Conservation (phyloP, 495 filamentous ascomycete species). For the Ramalina intermedia region DNA sequence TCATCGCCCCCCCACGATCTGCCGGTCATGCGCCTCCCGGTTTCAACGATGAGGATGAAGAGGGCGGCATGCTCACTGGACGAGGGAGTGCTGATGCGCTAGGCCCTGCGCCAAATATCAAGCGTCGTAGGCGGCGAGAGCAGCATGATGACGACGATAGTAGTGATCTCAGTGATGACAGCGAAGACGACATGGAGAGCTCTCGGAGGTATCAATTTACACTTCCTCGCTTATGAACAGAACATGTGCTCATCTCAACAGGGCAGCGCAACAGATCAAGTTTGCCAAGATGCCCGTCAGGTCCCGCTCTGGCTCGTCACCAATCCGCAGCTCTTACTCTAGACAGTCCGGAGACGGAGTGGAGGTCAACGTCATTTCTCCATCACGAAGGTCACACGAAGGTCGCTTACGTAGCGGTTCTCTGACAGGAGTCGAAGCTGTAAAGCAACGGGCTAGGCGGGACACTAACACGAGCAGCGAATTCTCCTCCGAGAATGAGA, state of each 20-base stretch:
- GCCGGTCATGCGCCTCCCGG: slow-evolving; percentile 28
- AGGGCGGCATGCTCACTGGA: slow-evolving; percentile 68
- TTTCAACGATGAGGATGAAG: slow-evolving; percentile 58
- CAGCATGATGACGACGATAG: slow-evolving; percentile 93
- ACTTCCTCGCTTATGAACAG: slow-evolving; percentile 4
- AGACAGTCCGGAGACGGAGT: slow-evolving; percentile 32
- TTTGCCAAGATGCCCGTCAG: slow-evolving; percentile 92
- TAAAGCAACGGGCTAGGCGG: slow-evolving; percentile 59
- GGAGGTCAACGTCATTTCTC: slow-evolving; percentile 41
- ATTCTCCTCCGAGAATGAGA: slow-evolving; percentile 78
- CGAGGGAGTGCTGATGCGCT: slow-evolving; percentile 60
- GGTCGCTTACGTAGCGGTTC: slow-evolving; percentile 52
- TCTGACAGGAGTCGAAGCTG: slow-evolving; percentile 55
- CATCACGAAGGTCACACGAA: slow-evolving; percentile 33
- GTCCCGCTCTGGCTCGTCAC: slow-evolving; percentile 73
- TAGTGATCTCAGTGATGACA: slow-evolving; percentile 91
- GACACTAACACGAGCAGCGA: slow-evolving; percentile 89
- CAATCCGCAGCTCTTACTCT: slow-evolving; percentile 45
- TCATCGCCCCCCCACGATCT: slow-evolving; percentile 48
- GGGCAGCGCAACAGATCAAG: slow-evolving; percentile 67
- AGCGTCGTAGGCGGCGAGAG: slow-evolving; percentile 40
- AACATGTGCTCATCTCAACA: slow-evolving; percentile 9
- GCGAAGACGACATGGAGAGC: slow-evolving; percentile 70
- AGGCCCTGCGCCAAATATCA: slow-evolving; percentile 43
- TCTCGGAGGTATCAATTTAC: slow-evolving; percentile 23